phyloP scores from a whole-genome alignment of 2,329 filamentous ascomycete species.

The Exophiala sideris region DNA sequence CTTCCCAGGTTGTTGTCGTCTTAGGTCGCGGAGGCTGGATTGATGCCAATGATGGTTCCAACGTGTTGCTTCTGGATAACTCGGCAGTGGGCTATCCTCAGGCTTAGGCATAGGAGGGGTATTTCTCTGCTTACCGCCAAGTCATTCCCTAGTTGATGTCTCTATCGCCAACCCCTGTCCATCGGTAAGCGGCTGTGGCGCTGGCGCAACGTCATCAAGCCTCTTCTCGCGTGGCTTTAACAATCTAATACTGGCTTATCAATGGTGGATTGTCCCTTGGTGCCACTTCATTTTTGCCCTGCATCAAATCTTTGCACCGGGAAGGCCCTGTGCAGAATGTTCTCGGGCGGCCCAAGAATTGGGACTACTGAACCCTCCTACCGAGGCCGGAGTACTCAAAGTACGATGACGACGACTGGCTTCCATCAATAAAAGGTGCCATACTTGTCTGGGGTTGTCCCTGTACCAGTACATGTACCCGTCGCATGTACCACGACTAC shows the following conservation, averaged over 20 bases:
- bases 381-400: background rate
- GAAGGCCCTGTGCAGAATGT: slow-evolving; percentile 2
- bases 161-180: background rate
- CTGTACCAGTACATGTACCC: background rate
- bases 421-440: no score
- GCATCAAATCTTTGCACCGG: background rate
- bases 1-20: no score
- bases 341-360: background rate
- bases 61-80: no score
- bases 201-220: slow-evolving; percentile 1
- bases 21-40: no score
- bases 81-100: no score
- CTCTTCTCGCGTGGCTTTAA: slow-evolving; percentile 5
- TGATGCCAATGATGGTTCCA: no score
- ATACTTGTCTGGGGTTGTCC: background rate
- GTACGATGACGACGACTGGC: background rate
- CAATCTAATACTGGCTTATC: background rate
- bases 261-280: background rate
- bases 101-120: no score
- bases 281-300: background rate
- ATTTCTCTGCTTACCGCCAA: no score
- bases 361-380: background rate
- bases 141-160: background rate
- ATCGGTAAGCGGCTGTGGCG: background rate
- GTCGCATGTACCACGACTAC: background rate